Conservation (phyloP, 495 filamentous ascomycete genomes). For the Neurospora tetrasperma region DNA sequence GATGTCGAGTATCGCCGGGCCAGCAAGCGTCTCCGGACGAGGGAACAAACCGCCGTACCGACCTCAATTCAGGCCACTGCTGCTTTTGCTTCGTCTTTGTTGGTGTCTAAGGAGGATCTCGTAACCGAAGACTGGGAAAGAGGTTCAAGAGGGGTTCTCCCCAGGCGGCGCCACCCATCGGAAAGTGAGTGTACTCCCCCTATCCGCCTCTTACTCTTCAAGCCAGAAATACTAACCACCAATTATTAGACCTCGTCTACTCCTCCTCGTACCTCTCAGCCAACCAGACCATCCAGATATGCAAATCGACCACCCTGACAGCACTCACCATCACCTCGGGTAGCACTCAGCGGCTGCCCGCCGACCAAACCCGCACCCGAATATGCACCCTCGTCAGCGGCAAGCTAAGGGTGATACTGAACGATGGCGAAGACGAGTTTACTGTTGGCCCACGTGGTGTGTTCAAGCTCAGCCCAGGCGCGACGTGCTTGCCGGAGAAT, state of each 20-base stretch:
- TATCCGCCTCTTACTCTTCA: neutral
- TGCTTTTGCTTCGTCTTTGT: neutral
- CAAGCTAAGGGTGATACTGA: slow-evolving; percentile 19
- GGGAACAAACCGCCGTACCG: neutral
- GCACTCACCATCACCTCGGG: slow-evolving; percentile 19
- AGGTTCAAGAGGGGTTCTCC: neutral
- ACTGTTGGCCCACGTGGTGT: slow-evolving; percentile 18
- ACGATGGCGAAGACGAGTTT: slow-evolving; percentile 16
- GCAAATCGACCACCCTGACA: slow-evolving; percentile 7
- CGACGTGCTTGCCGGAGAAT: slow-evolving; percentile 16
- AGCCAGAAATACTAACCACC: neutral
- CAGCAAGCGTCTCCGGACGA: neutral
- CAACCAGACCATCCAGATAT: slow-evolving; percentile 14
- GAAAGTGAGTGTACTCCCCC: neutral
- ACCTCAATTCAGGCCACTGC: neutral
- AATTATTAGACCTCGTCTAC: slow-evolving; percentile 15
- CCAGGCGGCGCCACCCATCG: neutral
- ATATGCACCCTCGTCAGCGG: slow-evolving; percentile 19
- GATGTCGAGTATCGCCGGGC: neutral
- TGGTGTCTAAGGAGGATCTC: neutral
- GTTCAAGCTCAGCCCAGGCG: slow-evolving; percentile 14
- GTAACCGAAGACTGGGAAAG: neutral
- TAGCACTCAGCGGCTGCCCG: slow-evolving; percentile 7
- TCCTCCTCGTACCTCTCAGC: slow-evolving; percentile 17
- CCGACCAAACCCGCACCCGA: slow-evolving; percentile 7